phyloP scores from a whole-genome alignment of 1,139 yeast genomes.

The Geotrichum fermentans region DNA sequence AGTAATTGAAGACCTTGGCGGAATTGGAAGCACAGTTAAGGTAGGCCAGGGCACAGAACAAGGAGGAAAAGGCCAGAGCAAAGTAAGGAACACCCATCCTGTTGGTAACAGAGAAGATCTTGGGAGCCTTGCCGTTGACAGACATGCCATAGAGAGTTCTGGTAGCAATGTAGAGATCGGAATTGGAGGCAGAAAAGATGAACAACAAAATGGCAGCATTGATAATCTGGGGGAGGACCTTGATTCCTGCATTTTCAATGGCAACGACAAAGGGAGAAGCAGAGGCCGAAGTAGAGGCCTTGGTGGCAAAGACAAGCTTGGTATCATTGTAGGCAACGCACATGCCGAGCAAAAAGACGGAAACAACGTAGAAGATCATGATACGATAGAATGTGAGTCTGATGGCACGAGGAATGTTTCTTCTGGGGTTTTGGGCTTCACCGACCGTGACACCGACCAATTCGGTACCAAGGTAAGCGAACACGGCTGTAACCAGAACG shows the following conservation, averaged over 20 bases:
- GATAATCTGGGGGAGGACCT: slow-evolving; percentile 57
- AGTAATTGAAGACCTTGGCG: slow-evolving; percentile 54
- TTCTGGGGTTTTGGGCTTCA: slow-evolving; percentile 72
- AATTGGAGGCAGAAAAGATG: slow-evolving; percentile 68
- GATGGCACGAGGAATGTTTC: slow-evolving; percentile 71
- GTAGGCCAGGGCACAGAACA: slow-evolving; percentile 56
- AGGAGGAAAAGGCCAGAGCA: slow-evolving; percentile 43
- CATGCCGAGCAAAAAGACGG: slow-evolving; percentile 47
- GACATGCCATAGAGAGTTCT: slow-evolving; percentile 64
- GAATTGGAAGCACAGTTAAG: slow-evolving; percentile 56
- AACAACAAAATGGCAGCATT: slow-evolving; percentile 66
- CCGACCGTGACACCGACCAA: slow-evolving; percentile 73
- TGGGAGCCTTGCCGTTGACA: slow-evolving; percentile 60
- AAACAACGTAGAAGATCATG: slow-evolving; percentile 45
- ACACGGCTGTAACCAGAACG: slow-evolving; percentile 46
- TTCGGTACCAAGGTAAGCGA: slow-evolving; percentile 72
- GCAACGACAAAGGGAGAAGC: slow-evolving; percentile 73
- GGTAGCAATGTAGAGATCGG: slow-evolving; percentile 66
- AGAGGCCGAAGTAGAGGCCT: slow-evolving; percentile 45
- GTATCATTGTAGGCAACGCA: slow-evolving; percentile 42
- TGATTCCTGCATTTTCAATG: slow-evolving; percentile 55
- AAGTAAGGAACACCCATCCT: slow-evolving; percentile 61
- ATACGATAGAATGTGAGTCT: slow-evolving; percentile 65
- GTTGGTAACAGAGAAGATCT: slow-evolving; percentile 53
- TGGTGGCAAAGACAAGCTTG: slow-evolving; percentile 32